Evolutionary conservation across 495 filamentous ascomycete species (phyloP).

Genomic region (Neurospora sp.): DNA sequence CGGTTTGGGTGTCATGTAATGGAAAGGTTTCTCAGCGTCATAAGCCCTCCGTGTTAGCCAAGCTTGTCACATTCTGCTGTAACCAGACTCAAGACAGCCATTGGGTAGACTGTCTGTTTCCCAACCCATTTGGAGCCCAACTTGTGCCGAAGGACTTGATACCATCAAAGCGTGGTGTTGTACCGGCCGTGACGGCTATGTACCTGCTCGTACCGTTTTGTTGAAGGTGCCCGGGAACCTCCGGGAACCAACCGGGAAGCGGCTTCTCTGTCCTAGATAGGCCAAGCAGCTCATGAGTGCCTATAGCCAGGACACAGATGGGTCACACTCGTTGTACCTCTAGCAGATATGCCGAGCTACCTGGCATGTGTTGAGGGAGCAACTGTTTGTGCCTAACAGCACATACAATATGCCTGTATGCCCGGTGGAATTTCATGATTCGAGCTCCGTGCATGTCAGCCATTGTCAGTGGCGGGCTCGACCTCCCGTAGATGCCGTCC

Average conservation of each 20-base stretch:
- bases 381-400: not conserved
- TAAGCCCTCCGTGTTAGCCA: not conserved
- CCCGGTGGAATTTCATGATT: not conserved
- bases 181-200: slow-evolving; percentile 11
- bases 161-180: not conserved
- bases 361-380: not conserved
- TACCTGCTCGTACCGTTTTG: slow-evolving; percentile 16
- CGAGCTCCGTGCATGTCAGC: not conserved
- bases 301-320: not conserved
- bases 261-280: not conserved
- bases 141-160: not conserved
- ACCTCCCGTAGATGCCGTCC: not conserved
- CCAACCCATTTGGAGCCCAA: not conserved
- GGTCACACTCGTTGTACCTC: not conserved
- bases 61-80: not conserved
- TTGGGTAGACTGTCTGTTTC: not conserved
- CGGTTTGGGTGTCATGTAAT: not conserved
- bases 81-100: not conserved
- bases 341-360: not conserved
- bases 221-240: slow-evolving; percentile 1
- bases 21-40: not conserved
- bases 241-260: not conserved
- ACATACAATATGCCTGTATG: not conserved
- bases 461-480: not conserved
- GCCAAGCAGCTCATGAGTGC: not conserved